Base-by-base conservation (phyloP, 177 flowering plant genomes). In the Telopea speciosissima region DNA sequence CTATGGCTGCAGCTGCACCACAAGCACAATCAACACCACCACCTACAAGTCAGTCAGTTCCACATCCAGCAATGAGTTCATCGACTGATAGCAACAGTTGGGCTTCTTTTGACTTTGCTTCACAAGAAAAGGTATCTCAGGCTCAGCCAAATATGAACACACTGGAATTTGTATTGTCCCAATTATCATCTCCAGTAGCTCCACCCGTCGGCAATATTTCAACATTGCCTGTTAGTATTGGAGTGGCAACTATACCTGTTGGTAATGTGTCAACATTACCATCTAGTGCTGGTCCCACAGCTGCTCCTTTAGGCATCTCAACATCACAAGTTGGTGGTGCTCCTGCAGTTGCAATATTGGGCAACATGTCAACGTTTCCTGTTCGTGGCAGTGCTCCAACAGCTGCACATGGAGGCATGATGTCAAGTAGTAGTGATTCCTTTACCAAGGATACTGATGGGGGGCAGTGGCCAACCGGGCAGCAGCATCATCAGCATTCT, bases 81-180 rank as follows among this genome's bases (percentile, higher is more conserved):
- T 58, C 80, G 52, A 70, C 56, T 77, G 81, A 79, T 69, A 70
- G 67, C 31, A 79, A 80, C 67, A 85, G 91, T 72, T 95, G 99
- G 99, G 99, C 99, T 58, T 90, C 89, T 67, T 93, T 95, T 85
- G 98, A 90, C 82, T 66, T 79, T 64, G 69, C 79, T 56, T 62
- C 88, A 8, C 81, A 82, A 64, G 74, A 73, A 9, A 83, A 82
- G 63, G 79, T 66, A 25, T 61, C 87, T 65, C 84, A 79, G 66
- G 71, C 87, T 61, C 80, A 89, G 42, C 67, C 89, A 58, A 85
- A 69, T 74, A 64, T 72, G 28, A 83, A 79, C 75, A 62, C 83
- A 5, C 60, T 93, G 71, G 92, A 86, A 42, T 84, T 89, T 72
- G 72, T 82, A 45, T 77, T 93, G 24, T 82, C 84, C 28, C 83